Evolutionary conservation across 108 stramenopile genomes (phyloP).

Genomic region (Cyclotella cryptica): DNA sequence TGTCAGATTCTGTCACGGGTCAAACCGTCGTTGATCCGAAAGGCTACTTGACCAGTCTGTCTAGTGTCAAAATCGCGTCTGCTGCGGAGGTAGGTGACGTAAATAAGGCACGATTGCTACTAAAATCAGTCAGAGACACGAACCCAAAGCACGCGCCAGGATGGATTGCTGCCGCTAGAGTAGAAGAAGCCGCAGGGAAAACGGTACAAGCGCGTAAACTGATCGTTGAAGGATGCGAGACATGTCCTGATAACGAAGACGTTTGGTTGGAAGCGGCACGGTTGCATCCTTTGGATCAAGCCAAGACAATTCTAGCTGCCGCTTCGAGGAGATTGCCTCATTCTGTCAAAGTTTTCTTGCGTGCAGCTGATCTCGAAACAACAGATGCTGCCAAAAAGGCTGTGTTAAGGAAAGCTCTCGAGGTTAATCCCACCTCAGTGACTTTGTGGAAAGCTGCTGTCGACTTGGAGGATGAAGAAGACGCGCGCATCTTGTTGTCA

Average conservation of each 20-base stretch:
- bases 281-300: slow-evolving; percentile 85
- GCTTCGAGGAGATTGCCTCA: slow-evolving; percentile 73
- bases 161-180: slow-evolving; percentile 98
- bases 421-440: slow-evolving; percentile 91
- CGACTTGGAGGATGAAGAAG: slow-evolving; percentile 94
- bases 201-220: slow-evolving; percentile 93
- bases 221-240: slow-evolving; percentile 96
- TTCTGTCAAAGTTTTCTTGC: slow-evolving; percentile 79
- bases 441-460: slow-evolving; percentile 97
- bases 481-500: slow-evolving; percentile 91
- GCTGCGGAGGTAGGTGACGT: slow-evolving; percentile 95
- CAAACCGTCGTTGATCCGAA: slow-evolving; percentile 96
- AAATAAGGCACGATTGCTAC: slow-evolving; percentile 93
- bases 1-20: slow-evolving; percentile 86
- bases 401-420: slow-evolving; percentile 94
- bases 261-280: slow-evolving; percentile 99
- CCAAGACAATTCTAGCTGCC: slow-evolving; percentile 90
- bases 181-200: slow-evolving; percentile 96
- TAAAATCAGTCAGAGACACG: slow-evolving; percentile 94
- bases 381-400: slow-evolving; percentile 87
- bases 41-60: slow-evolving; percentile 93
- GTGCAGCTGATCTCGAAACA: slow-evolving; percentile 84
- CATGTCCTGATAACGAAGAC: slow-evolving; percentile 93
- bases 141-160: slow-evolving; percentile 98
- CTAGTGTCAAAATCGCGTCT: slow-evolving; percentile 64